Base-by-base conservation (phyloP, 768 basidiomycete species). In the Boletus bicolor region DNA sequence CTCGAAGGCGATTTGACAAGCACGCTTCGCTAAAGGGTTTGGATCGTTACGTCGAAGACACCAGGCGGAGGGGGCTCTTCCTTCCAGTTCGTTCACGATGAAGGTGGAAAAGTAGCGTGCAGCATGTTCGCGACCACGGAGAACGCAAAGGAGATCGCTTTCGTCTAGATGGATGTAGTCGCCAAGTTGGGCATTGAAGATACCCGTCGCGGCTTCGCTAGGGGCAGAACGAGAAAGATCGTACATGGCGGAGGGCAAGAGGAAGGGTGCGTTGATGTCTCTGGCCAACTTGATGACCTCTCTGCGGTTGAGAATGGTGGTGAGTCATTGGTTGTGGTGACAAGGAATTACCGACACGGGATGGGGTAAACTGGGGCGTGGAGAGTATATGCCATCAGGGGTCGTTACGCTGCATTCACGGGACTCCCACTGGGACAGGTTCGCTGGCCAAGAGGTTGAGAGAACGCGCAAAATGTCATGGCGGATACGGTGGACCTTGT, bases 51-150 rank as follows among this genome's bases (percentile, higher is more conserved):
- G 73, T 63, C 81, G 73, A 11, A 79, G 58, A 65, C 87, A 89
- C 56, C 64, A 65, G 9, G 64, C 38, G 14, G 82, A 79, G 17
- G 83, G 75, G 37, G 77, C 68, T 56, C 89, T 77, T 45, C 84
- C 83, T 73, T 90, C 88, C 21, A 90, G 77, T 57, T 89, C 81
- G 63, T 84, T 84, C 51, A 85, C 84, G 63, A 91, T 81, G 67
- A 91, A 91, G 9, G 85, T 86, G 11, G 88, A 89, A 51, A 91
- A 80, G 70, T 82, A 90, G 42, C 87, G 83, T 10, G 86, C 83
- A 11, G 82, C 79, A 50, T 85, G 81, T 72, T 91, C 88, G 51
- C 87, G 84, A 9, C 89, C 89, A 54, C 79, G 82, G 9, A 89
- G 76, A 39, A 85, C 76, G 44, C 67, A 76, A 59, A 85, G 73